Percentiles rank a stretch among this genome's conserved stretches.
Conservation (phyloP, 192 early-diverging fungal species). For the Phycomyces blakesleeanus region DNA sequence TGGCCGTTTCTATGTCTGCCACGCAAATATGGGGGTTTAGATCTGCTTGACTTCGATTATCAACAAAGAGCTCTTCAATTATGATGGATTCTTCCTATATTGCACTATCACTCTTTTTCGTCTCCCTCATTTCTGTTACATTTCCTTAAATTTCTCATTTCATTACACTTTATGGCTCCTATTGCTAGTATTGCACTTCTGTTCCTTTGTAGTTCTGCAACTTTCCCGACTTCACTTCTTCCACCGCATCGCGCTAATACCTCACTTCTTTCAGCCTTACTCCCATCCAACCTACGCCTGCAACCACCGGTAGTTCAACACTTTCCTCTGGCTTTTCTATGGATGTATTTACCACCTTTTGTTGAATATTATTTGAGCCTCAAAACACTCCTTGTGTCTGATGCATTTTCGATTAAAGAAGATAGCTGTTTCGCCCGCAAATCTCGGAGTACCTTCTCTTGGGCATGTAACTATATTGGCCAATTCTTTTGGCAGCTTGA, state of each 20-base stretch:
- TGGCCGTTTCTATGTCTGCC: no score
- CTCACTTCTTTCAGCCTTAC: neutral
- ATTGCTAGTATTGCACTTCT: neutral
- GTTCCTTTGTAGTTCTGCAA: neutral
- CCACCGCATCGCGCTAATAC: neutral
- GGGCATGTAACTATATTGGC: neutral
- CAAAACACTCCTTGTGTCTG: no score
- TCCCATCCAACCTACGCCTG: neutral
- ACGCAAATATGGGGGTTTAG: no score
- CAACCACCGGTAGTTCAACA: neutral
- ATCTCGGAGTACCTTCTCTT: neutral
- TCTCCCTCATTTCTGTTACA: neutral
- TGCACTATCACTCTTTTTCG: neutral
- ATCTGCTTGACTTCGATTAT: no score
- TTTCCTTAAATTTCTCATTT: neutral
- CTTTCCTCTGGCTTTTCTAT: neutral
- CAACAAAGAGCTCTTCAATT: neutral
- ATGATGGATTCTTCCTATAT: neutral
- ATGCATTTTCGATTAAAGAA: no score
- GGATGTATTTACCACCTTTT: no score
- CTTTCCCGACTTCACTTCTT: neutral
- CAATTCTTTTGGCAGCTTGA: neutral
- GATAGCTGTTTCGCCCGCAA: no score
- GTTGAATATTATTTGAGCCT: no score
- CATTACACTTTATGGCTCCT: neutral